Base-by-base conservation (phyloP, 2,329 filamentous ascomycete genomes). In the Grosmannia serpens region DNA sequence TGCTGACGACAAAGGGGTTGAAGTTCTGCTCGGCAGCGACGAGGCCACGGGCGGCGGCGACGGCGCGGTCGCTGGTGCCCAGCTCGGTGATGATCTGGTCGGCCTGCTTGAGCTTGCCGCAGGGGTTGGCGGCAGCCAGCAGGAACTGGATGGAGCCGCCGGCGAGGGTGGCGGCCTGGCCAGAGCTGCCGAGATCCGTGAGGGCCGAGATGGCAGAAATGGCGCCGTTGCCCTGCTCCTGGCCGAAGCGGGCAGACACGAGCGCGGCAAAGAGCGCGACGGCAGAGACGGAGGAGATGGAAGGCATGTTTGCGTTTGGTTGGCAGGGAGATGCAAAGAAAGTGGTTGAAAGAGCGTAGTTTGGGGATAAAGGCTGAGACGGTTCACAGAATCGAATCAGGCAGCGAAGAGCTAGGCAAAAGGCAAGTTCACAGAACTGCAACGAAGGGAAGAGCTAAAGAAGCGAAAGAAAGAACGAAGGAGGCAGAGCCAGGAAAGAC, bases 31-130 rank as follows among this genome's bases (percentile, higher is more conserved):
- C 63, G 4, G 63, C 63, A 20, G 61, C 63, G 7, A 66, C 62
- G 17, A 66, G 62, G 41, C 64, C 64, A 24, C 59, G 60, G 7
- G 85, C 85, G n/a, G 82, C 85, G 6, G 77, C 75, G 60, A 88
- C 74, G 61, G 84, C 83, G 58, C 76, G 73, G 17, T 77, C 71
- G 63, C 81, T 81, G 52, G 71, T 78, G 57, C 85, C 85, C 50
- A 87, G 82, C 58, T 81, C 71, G 17, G 75, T 64, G 59, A 87
- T 75, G 67, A 88, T 85, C 67, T 82, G 69, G 67, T 88, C 85
- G 62, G 83, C 85, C 56, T 83, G 81, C 27, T 71, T 71, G 63
- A 88, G 82, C 77, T 81, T 64, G 61, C 58, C 62, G 53, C 62
- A 64, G 17, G 62, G 62, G 59, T 64, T 64, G 59, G 84, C 79